Base-by-base conservation (phyloP, 2,329 filamentous ascomycete species). In the Paramyrothecium sp. region DNA sequence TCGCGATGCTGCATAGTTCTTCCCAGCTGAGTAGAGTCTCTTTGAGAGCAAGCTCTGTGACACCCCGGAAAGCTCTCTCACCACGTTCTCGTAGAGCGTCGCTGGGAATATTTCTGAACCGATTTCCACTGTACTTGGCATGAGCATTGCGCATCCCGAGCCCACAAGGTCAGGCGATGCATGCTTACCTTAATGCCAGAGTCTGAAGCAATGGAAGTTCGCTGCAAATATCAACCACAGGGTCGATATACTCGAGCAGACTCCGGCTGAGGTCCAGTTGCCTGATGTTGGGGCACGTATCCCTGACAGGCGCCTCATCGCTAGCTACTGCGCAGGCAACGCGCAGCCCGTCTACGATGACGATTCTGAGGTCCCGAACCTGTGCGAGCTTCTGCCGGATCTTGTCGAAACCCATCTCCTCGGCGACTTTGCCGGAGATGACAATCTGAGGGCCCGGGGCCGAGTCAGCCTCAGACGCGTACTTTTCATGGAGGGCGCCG, bases 401-500 rank as follows among this genome's bases (percentile, higher is more conserved):
- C 79, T 97, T 97, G 64, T 96, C 92, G 65, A 98, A 98, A 30
- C 95, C 95, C 34, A 98, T 86, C 75, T 98, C 94, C 75, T 98
- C 90, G 5, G 91, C 94, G 19, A 93, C 84, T 74, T 98, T 98
- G 41, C 74, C 90, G 75, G 79, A 96, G 81, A 81, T 89, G 55
- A 80, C 76, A 60, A 96, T 89, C 52, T 85, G 79, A 2, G 67
- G 64, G 10, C 65, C 69, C 7, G 67, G 58, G 30, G 65, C 65
- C 8, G 81, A 79, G 8, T 75, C 70, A 11, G 58, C 71, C 57
- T 88, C 84, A 3, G 86, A 83, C 3, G 89, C 90, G 71, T 99
- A 99, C 76, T 97, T 99, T 65, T 87, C 83, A 58, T 85, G 84
- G 55, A 97, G 78, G 3, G 92, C 95, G 66, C 90, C 83, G 19